A percentile compares a stretch with the other conserved stretches of the same genome.
Conservation (phyloP, 2,329 filamentous ascomycete genomes). For the Torrubiellomyces zombiae region DNA sequence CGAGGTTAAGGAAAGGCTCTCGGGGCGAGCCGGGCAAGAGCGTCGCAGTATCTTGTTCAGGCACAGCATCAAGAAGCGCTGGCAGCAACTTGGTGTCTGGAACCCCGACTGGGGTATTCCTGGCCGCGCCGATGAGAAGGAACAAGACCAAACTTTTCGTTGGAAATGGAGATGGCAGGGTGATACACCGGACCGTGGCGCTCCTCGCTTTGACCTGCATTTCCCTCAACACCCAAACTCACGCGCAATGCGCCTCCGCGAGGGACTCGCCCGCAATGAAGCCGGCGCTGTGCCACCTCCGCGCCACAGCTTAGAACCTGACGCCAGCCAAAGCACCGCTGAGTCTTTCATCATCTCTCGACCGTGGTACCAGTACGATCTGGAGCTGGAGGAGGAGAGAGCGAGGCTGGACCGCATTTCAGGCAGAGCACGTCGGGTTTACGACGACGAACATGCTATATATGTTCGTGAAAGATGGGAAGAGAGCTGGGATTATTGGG, state of each 20-base stretch:
- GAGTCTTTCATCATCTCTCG: conserved; percentile 1
- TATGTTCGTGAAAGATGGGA: background rate
- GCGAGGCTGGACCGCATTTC: background rate
- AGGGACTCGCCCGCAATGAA: background rate
- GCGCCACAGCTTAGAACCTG: background rate
- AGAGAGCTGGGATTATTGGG: background rate
- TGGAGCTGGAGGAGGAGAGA: conserved; percentile 1
- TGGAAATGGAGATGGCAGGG: conserved; percentile 2
- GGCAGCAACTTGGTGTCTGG: conserved; percentile 4
- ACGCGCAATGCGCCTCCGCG: background rate
- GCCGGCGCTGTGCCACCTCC: background rate
- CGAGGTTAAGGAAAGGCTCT: no score
- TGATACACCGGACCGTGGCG: background rate
- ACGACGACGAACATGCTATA: background rate
- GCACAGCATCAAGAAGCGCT: conserved; percentile 4
- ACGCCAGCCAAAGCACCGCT: background rate
- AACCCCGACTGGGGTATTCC: conserved; percentile 3
- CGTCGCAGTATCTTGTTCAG: conserved; percentile 2
- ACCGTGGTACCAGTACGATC: background rate
- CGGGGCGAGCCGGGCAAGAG: background rate
- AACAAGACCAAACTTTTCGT: background rate
- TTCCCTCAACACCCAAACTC: conserved; percentile 1
- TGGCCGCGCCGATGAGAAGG: background rate
- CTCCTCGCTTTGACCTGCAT: background rate
- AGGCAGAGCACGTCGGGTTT: background rate